Evolutionary conservation across 2,329 filamentous ascomycete genomes (phyloP), one percentile per base, ranked within the genome.

Genomic region (Aureobasidium melanogenum): DNA sequence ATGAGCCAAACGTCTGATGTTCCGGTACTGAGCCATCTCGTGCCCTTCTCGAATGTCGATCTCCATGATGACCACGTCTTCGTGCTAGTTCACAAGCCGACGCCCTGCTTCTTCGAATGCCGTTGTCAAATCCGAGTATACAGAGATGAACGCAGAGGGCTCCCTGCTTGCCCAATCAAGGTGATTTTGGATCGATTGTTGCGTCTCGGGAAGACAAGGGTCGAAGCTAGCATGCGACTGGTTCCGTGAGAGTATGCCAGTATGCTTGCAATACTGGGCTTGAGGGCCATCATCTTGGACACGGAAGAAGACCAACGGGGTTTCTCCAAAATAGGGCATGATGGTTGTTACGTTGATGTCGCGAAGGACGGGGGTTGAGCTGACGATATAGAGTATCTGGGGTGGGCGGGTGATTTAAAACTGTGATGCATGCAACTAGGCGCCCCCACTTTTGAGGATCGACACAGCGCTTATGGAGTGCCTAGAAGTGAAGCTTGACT

Each of bases 11-110:
- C 46, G 46, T 30, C 46, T 50, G 24, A 50, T 32, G 46, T 50
- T 50, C 15, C 46, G 46, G 46, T n/a, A 50, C 46, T 50, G 24
- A 50, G 24, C 46, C 46, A 50, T 50, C 46, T 50, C 46, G 9
- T 50, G 46, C 46, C 46, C 46, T 50, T 50, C 46, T 50, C 46
- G 46, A 50, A 26, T 50, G n/a, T 50, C 46, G 24, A 50, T 50
- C 46, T 50, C 24, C 46, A 24, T 14, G 24, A 50, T 50, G 14
- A 50, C 46, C 46, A 50, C 46, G 24, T 50, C 46, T 50, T 50
- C 19, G 22, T 50, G 24, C 46, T 26, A 24, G 46, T 50, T 30
- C 8, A 6, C 24, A 50, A 50, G 19, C 14, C 46, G 46, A 8
- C 46, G 46, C 6, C 22, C 14, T 28, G 46, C 46, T 17, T 50